These are phyloP conservation scores for Chytriomyces confervae DNA, from an alignment of 192 early-diverging fungal genomes.

Conservation along the genomic window DNA sequence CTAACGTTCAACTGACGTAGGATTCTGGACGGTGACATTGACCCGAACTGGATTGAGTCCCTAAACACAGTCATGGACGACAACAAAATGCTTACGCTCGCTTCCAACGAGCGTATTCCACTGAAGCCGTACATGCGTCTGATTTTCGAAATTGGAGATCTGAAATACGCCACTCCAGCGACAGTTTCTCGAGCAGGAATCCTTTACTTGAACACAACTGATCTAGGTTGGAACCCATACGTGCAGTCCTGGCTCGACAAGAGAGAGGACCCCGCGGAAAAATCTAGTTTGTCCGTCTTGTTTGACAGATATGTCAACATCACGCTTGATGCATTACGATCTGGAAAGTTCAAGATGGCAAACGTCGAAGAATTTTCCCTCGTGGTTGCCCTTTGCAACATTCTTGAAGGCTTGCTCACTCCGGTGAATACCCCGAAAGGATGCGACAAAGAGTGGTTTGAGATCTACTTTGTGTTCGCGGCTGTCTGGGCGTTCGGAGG, in stretches of 20 bases:
- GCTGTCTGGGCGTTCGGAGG: constrained; percentile 74
- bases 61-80: constrained; percentile 75
- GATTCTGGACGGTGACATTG: constrained; percentile 62
- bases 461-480: constrained; percentile 72
- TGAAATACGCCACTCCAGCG: constrained; percentile 75
- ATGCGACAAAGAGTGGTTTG: constrained; percentile 74
- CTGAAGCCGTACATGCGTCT: constrained; percentile 68
- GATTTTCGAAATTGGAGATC: constrained; percentile 70
- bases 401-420: constrained; percentile 66
- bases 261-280: constrained; percentile 64
- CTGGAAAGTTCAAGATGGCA: constrained; percentile 67
- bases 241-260: constrained; percentile 74
- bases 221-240: constrained; percentile 71
- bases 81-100: constrained; percentile 72
- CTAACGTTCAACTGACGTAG: too few species aligned
- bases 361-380: constrained; percentile 68
- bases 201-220: constrained; percentile 65
- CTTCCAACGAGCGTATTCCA: constrained; percentile 71
- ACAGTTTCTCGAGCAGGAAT: constrained; percentile 74
- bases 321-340: constrained; percentile 61
- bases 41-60: constrained; percentile 74
- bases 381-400: constrained; percentile 66
- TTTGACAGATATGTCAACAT: constrained; percentile 69
- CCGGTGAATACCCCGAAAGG: constrained; percentile 69
- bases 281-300: constrained; percentile 61